A percentile compares a stretch with the other conserved stretches of the same genome.
These are phyloP conservation scores for Metschnikowia sp. DNA, from an alignment of 805 yeast species.

Conservation along the genomic window DNA sequence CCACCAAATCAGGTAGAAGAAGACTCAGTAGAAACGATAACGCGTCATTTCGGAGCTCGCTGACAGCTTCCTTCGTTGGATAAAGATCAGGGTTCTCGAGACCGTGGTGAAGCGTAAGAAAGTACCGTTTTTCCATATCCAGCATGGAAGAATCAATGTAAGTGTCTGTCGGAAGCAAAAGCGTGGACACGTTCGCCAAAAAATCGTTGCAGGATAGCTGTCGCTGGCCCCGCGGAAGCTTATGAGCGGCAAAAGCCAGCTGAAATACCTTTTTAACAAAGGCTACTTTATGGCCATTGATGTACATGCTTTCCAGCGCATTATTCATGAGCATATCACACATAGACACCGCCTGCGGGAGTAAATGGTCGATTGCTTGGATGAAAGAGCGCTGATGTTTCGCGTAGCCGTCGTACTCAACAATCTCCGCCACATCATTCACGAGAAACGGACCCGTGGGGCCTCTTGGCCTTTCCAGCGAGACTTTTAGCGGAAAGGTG, in stretches of 20 bases:
- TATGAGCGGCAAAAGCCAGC: slow-evolving; percentile 21
- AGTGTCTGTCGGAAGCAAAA: slow-evolving; percentile 35
- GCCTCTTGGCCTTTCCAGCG: slow-evolving; percentile 23
- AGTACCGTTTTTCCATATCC: slow-evolving; percentile 26
- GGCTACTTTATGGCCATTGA: slow-evolving; percentile 23
- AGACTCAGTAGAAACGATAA: slow-evolving; percentile 24
- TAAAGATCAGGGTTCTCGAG: slow-evolving; percentile 13
- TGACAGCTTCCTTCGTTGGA: slow-evolving; percentile 29
- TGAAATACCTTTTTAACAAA: slow-evolving; percentile 28
- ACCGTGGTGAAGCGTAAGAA: slow-evolving; percentile 23
- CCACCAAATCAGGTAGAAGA: slow-evolving; percentile 25
- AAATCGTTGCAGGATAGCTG: slow-evolving; percentile 26
- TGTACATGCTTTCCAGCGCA: neutral
- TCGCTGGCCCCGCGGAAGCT: slow-evolving; percentile 11
- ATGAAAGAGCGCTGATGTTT: slow-evolving; percentile 61
- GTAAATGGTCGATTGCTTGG: slow-evolving; percentile 54
- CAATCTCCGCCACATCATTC: slow-evolving; percentile 46
- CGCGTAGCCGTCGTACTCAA: slow-evolving; percentile 57
- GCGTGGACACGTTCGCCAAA: slow-evolving; percentile 24
- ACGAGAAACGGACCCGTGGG: slow-evolving; percentile 30
- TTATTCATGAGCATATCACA: slow-evolving; percentile 33
- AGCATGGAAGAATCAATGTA: slow-evolving; percentile 25
- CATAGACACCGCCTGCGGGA: slow-evolving; percentile 34
- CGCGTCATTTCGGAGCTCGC: slow-evolving; percentile 31
- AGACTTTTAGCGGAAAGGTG: slow-evolving; percentile 13